These are phyloP conservation scores for Priceomyces melissophilus DNA, from an alignment of 805 yeast species.

Conservation along the genomic window DNA sequence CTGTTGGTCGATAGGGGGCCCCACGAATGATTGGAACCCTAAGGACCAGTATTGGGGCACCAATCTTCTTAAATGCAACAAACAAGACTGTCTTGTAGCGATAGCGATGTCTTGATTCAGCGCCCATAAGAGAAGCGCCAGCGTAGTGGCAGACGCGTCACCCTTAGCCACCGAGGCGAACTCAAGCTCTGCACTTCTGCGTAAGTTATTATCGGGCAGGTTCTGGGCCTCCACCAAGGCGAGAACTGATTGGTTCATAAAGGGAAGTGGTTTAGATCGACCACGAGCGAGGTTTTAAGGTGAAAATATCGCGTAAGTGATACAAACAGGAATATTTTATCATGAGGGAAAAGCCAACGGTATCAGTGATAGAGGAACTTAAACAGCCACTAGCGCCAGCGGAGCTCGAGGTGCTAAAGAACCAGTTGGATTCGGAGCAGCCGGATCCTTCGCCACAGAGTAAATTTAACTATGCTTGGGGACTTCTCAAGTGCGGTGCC, in stretches of 20 bases:
- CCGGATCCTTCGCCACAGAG: constrained; percentile 81
- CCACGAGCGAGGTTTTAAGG: too few species aligned
- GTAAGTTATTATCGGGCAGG: constrained; percentile 47
- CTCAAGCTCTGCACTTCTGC: constrained; percentile 51
- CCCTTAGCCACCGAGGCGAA: constrained; percentile 40
- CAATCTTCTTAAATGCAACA: constrained; percentile 63
- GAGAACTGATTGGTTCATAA: constrained; percentile 1
- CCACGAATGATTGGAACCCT: constrained; percentile 71
- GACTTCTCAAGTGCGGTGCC: constrained; percentile 68
- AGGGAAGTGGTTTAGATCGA: too few species aligned
- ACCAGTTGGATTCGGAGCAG: constrained; percentile 77
- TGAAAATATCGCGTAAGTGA: too few species aligned
- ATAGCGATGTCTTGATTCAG: constrained; percentile 12
- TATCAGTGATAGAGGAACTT: constrained; percentile 41
- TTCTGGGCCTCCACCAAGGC: constrained; percentile 24
- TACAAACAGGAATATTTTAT: too few species aligned
- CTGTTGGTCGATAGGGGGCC: constrained; percentile 57
- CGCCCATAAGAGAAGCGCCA: constrained; percentile 43
- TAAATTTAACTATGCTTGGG: constrained; percentile 95
- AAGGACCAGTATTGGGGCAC: constrained; percentile 80
- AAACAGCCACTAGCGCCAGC: constrained; percentile 61
- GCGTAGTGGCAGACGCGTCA: constrained; percentile 49
- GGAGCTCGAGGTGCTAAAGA: constrained; percentile 70
- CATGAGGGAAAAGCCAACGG: constrained; percentile 8
- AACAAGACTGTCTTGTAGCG: constrained; percentile 52